phyloP scores from a whole-genome alignment of 1,139 yeast species.

The Saccharomycopsis hybrid region DNA sequence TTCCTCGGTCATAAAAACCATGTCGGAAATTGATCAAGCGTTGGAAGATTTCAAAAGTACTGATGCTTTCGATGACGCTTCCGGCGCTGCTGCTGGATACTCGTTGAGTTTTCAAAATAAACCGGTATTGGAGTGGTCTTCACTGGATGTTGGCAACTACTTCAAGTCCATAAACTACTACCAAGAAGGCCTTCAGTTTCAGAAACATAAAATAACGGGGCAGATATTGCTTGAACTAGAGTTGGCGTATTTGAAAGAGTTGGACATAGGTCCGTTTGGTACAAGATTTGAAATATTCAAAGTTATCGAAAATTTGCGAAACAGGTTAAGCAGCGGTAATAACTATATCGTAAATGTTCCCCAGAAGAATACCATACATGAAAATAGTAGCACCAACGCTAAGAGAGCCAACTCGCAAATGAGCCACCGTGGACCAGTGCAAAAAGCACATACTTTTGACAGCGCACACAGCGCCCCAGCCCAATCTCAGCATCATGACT shows the following conservation, averaged over 20 bases:
- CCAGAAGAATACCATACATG: too few relatives aligned
- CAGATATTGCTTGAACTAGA: slow-evolving; percentile 79
- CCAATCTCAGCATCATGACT: too few relatives aligned
- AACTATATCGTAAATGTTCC: too few relatives aligned
- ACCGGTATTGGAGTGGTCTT: slow-evolving; percentile 55
- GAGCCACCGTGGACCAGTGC: background rate
- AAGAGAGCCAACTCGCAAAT: too few relatives aligned
- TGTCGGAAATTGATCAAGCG: slow-evolving; percentile 82
- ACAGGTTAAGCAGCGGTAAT: slow-evolving; percentile 6
- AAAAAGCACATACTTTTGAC: slow-evolving; percentile 5
- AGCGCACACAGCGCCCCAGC: too few relatives aligned
- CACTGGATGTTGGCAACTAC: slow-evolving; percentile 75
- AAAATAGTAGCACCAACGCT: too few relatives aligned
- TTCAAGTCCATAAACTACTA: slow-evolving; percentile 73
- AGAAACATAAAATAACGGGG: slow-evolving; percentile 85
- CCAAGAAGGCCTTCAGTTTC: slow-evolving; percentile 65
- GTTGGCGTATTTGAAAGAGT: slow-evolving; percentile 77
- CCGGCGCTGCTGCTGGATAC: too few relatives aligned
- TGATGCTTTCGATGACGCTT: slow-evolving; percentile 4
- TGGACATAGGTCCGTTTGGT: slow-evolving; percentile 90
- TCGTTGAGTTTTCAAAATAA: slow-evolving; percentile 4
- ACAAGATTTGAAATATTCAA: slow-evolving; percentile 88
- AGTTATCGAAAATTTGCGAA: slow-evolving; percentile 68
- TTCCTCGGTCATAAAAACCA: slow-evolving; percentile 49
- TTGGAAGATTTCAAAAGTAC: slow-evolving; percentile 58